Percentiles rank a stretch among this genome's conserved stretches.
These are phyloP conservation scores for Furcasterigmium sp. DNA, from an alignment of 2,329 filamentous ascomycete species.

Conservation along the genomic window DNA sequence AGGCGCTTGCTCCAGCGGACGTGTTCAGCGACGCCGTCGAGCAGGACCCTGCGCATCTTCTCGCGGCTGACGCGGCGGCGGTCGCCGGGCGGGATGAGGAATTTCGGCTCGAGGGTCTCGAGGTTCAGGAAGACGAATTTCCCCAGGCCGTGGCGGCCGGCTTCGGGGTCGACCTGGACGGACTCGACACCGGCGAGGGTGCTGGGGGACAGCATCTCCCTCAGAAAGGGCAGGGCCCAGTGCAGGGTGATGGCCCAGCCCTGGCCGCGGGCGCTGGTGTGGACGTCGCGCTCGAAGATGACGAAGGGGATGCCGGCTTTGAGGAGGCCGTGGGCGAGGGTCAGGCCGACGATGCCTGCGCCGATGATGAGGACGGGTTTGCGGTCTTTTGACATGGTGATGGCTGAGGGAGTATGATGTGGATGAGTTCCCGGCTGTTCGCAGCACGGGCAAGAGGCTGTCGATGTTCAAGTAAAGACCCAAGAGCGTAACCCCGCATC, in stretches of 20 bases:
- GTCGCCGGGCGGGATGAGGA: conserved; percentile 30
- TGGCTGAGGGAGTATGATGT: not conserved
- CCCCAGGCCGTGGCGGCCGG: conserved; percentile 30
- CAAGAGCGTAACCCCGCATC: too few species aligned
- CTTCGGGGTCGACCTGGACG: conserved; percentile 25
- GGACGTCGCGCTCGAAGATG: conserved; percentile 39
- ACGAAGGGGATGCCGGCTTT: conserved; percentile 31
- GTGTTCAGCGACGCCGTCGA: conserved; percentile 18
- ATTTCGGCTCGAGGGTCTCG: conserved; percentile 28
- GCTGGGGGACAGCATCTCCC: conserved; percentile 16
- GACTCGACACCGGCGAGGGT: conserved; percentile 17
- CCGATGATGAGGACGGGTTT: conserved; percentile 29
- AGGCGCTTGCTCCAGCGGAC: conserved; percentile 27
- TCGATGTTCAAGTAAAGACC: too few species aligned
- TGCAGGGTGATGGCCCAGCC: conserved; percentile 59
- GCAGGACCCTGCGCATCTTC: conserved; percentile 24
- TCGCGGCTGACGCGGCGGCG: conserved; percentile 29
- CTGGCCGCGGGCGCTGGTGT: conserved; percentile 24
- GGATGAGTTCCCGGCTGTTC: too few species aligned
- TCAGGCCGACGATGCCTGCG: conserved; percentile 29
- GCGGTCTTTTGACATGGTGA: not conserved
- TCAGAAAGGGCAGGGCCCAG: conserved; percentile 40
- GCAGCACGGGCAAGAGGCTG: too few species aligned
- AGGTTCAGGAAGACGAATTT: conserved; percentile 36
- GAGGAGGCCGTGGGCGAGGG: conserved; percentile 28